These are phyloP conservation scores for Cymbidium sinense DNA, from an alignment of 106 monocot species.

Conservation along the genomic window DNA sequence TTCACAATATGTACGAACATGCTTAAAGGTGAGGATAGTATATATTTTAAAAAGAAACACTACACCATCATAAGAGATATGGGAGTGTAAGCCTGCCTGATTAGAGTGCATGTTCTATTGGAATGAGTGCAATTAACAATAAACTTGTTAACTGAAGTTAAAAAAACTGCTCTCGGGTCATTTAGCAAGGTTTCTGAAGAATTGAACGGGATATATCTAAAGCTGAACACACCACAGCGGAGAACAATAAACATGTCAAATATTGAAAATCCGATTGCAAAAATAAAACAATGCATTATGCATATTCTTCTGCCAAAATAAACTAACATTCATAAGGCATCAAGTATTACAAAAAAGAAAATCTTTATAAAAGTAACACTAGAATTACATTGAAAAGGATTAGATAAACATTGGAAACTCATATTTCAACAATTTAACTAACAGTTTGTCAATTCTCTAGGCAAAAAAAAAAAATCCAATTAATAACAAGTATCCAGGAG, in stretches of 20 bases:
- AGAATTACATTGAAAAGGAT: not conserved
- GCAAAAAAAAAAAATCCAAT: not conserved
- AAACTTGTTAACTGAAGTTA: not conserved
- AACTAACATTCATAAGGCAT: not conserved
- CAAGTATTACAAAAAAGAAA: not conserved
- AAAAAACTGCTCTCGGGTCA: too few species aligned
- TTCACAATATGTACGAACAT: not conserved
- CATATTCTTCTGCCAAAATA: not conserved
- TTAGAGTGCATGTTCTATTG: not conserved
- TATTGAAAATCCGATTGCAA: not conserved
- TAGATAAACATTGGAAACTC: not conserved
- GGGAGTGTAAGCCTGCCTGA: not conserved
- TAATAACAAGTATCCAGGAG: not conserved
- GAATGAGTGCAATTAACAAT: not conserved
- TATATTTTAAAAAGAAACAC: not conserved
- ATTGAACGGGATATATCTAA: not conserved
- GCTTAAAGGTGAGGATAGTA: not conserved
- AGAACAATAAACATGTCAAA: not conserved
- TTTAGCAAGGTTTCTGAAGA: not conserved
- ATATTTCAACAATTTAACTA: not conserved
- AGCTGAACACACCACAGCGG: not conserved
- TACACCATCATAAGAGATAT: not conserved
- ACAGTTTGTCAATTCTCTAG: not conserved
- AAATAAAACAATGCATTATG: not conserved
- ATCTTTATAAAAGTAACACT: not conserved